Percentiles rank a stretch among this genome's conserved stretches.
Conservation (phyloP, 306 rosid genomes). For the Gleditsia sinensis region DNA sequence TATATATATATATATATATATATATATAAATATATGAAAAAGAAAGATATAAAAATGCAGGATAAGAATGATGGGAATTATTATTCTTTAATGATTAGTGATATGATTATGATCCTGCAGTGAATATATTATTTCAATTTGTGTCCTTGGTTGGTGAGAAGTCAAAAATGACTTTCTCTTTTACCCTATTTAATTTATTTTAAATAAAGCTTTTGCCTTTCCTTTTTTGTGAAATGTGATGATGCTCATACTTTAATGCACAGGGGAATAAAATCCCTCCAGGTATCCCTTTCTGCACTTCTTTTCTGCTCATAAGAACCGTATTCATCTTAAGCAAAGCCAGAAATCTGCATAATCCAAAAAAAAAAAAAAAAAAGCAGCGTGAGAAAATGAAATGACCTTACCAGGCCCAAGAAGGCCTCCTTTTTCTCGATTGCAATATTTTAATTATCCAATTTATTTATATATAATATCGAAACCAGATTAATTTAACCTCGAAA, state of each 20-base stretch:
- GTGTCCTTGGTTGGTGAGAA: constrained; percentile 55
- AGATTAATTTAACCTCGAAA: neutral
- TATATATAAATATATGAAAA: no score
- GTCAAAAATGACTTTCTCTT: constrained; percentile 39
- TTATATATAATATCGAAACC: neutral
- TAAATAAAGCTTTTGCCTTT: constrained; percentile 9
- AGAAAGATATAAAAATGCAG: no score
- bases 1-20: no score
- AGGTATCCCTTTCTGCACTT: neutral
- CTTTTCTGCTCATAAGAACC: neutral
- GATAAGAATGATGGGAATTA: constrained; percentile 91
- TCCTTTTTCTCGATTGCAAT: neutral
- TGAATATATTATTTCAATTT: constrained; percentile 28
- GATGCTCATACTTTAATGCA: constrained; percentile 61
- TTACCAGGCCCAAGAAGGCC: neutral
- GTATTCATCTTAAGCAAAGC: neutral
- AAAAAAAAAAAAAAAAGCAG: neutral
- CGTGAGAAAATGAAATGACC: neutral
- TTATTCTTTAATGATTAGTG: constrained; percentile 89
- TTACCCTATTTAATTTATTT: constrained; percentile 23
- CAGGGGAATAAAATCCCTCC: constrained; percentile 24
- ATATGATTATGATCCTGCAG: constrained; percentile 53
- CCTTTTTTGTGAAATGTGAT: constrained; percentile 36
- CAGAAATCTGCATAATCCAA: neutral
- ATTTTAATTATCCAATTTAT: neutral